These are phyloP conservation scores for Marvania coccoides DNA, from an alignment of 139 green algal genomes.

Conservation along the genomic window DNA sequence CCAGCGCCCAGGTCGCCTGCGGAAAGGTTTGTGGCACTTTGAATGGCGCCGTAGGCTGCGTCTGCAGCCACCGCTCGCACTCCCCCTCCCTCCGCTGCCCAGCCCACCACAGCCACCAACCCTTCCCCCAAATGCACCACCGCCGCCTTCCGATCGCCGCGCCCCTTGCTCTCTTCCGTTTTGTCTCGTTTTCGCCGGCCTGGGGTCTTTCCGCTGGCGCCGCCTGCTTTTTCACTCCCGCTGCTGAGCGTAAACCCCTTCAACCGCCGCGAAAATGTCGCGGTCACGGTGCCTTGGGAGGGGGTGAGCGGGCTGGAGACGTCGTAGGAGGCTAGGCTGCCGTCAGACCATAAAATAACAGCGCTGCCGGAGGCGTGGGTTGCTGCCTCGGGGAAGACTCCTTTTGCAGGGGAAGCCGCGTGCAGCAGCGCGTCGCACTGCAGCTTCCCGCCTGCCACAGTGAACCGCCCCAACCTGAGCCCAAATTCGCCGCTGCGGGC, in stretches of 20 bases:
- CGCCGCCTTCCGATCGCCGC: background rate
- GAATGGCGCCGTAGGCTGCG: background rate
- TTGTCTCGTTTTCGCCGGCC: too few species aligned
- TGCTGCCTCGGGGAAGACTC: background rate
- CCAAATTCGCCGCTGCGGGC: background rate
- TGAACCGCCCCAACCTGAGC: background rate
- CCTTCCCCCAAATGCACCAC: background rate
- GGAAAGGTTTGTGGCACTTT: background rate
- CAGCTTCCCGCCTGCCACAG: background rate
- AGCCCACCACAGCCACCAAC: slow-evolving; percentile 6
- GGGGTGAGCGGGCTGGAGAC: too few species aligned
- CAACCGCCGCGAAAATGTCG: background rate
- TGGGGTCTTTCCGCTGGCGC: slow-evolving; percentile 4
- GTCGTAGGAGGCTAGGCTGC: slow-evolving; percentile 6
- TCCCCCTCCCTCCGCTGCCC: background rate
- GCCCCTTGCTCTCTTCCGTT: background rate
- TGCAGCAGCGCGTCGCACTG: background rate
- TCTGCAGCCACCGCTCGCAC: slow-evolving; percentile 13
- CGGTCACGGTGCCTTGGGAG: background rate
- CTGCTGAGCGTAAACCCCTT: too few species aligned
- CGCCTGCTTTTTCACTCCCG: background rate
- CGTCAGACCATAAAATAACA: slow-evolving; percentile 19
- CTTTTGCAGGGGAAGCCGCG: background rate
- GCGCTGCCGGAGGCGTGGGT: background rate
- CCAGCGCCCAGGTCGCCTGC: background rate